These are phyloP conservation scores for Entrophospora sp. DNA, from an alignment of 192 early-diverging fungal species.

Conservation along the genomic window DNA sequence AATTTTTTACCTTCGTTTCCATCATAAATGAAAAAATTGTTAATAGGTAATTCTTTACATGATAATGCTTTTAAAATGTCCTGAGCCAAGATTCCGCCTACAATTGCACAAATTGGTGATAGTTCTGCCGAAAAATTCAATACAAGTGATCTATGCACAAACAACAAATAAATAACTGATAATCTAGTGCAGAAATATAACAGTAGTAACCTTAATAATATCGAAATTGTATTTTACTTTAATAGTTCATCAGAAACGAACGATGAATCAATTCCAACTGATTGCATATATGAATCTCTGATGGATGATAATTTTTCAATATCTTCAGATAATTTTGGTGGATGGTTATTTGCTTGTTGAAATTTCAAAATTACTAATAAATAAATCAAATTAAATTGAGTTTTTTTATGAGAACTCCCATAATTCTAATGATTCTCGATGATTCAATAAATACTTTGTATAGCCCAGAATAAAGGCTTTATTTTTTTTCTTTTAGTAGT, in stretches of 20 bases:
- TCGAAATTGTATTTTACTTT: too few species aligned
- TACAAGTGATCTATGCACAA: conserved; percentile 47
- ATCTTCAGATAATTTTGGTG: conserved; percentile 21
- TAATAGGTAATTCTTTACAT: conserved; percentile 69
- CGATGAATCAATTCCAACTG: conserved; percentile 19
- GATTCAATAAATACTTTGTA: conserved; percentile 38
- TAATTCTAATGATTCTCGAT: too few species aligned
- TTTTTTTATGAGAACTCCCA: too few species aligned
- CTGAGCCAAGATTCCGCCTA: conserved; percentile 84
- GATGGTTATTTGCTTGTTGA: conserved; percentile 20
- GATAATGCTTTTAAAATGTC: conserved; percentile 84
- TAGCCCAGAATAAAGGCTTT: conserved; percentile 40
- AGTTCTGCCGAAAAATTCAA: conserved; percentile 54
- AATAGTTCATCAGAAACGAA: conserved; percentile 39
- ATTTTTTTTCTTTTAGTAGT: conserved; percentile 36
- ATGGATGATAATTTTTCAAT: conserved; percentile 20
- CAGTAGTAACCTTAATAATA: too few species aligned
- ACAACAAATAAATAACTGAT: too few species aligned
- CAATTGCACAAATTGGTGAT: conserved; percentile 69
- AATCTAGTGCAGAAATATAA: too few species aligned
- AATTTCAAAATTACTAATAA: conserved; percentile 30
- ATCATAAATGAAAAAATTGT: conserved; percentile 74
- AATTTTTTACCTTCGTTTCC: conserved; percentile 46
- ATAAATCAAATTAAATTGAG: too few species aligned
- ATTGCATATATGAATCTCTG: conserved; percentile 28